These are phyloP conservation scores for Arthrobotrys sinensis DNA, from an alignment of 2,329 filamentous ascomycete species.

Conservation along the genomic window DNA sequence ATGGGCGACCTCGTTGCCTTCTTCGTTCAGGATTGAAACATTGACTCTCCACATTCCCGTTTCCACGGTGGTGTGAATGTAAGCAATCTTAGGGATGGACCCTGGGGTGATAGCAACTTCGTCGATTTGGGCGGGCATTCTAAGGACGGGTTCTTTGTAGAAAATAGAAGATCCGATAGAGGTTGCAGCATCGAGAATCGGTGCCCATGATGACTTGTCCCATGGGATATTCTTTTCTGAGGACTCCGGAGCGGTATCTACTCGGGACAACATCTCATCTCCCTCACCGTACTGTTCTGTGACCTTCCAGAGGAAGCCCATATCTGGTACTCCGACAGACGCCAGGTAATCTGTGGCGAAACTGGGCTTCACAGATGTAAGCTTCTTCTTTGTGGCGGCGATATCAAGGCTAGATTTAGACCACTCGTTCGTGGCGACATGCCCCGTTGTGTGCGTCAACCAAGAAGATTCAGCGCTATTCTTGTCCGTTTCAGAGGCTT, in stretches of 20 bases:
- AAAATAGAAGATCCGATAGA: conserved; percentile 69
- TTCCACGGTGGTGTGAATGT: conserved; percentile 66
- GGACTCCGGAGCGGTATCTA: conserved; percentile 61
- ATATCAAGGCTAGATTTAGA: conserved; percentile 64
- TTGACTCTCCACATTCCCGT: conserved; percentile 65
- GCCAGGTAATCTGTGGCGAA: conserved; percentile 68
- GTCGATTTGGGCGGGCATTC: conserved; percentile 67
- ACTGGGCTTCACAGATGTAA: conserved; percentile 54
- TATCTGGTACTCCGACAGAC: conserved; percentile 68
- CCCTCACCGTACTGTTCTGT: conserved; percentile 67
- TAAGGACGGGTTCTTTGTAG: conserved; percentile 66
- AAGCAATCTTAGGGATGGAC: conserved; percentile 66
- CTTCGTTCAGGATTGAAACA: conserved; percentile 63
- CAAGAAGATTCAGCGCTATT: conserved; percentile 63
- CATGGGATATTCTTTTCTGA: conserved; percentile 65
- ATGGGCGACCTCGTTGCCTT: conserved; percentile 65
- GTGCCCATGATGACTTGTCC: conserved; percentile 67
- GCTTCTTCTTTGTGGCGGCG: conserved; percentile 64
- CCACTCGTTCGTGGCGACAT: conserved; percentile 57
- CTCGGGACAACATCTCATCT: conserved; percentile 68
- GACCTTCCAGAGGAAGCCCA: conserved; percentile 69
- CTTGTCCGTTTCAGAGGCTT: conserved; percentile 21
- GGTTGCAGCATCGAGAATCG: conserved; percentile 68
- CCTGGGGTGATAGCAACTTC: conserved; percentile 64
- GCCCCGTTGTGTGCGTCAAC: conserved; percentile 66